These are phyloP conservation scores for Lyophyllum semitale DNA, from an alignment of 768 basidiomycete genomes.

Conservation along the genomic window DNA sequence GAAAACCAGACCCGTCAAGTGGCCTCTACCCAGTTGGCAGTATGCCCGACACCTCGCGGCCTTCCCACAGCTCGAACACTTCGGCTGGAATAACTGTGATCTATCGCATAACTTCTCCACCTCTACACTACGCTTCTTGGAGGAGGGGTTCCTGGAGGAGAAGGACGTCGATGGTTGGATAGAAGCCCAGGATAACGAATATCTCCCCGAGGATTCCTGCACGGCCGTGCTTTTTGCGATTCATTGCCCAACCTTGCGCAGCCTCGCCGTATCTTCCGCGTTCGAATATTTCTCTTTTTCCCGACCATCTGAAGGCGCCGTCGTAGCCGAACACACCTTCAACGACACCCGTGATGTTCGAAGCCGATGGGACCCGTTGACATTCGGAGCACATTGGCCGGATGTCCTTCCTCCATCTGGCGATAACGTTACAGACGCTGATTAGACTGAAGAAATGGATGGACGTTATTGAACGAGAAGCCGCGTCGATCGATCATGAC, in stretches of 20 bases:
- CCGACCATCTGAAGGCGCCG: background rate
- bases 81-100: no score
- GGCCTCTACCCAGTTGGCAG: no score
- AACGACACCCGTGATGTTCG: background rate
- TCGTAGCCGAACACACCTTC: background rate
- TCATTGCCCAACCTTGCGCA: slow-evolving; percentile 1
- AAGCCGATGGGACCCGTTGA: no score
- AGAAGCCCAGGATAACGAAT: background rate
- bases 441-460: no score
- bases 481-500: no score
- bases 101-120: background rate
- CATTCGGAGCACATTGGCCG: background rate
- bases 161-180: background rate
- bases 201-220: background rate
- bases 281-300: background rate
- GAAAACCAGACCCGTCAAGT: background rate
- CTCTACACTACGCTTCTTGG: background rate
- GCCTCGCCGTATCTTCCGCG: background rate
- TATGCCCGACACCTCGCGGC: no score
- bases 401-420: background rate
- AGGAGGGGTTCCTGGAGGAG: background rate
- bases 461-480: no score
- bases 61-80: no score
- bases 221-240: background rate
- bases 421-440: no score